phyloP scores from a whole-genome alignment of 345 rosid species.

The Eutrema japonicum region DNA sequence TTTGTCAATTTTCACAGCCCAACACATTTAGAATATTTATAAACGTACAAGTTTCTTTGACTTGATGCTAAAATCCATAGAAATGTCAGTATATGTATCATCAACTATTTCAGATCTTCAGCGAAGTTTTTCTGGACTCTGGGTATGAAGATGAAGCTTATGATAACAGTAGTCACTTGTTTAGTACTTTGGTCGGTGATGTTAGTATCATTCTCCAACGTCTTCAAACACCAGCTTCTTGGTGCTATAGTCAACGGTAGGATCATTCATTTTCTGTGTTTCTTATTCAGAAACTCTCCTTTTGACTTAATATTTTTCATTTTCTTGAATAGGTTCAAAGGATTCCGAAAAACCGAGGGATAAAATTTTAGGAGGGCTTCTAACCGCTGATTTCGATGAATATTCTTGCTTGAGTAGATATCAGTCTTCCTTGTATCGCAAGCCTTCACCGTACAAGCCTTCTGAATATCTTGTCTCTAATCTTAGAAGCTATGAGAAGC shows the following conservation, averaged over 20 bases:
- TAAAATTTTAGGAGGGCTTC: conserved; percentile 44
- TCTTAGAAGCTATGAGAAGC: conserved; percentile 46
- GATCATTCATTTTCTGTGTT: conserved; percentile 6
- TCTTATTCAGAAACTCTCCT: neutral
- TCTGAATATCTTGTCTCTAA: conserved; percentile 43
- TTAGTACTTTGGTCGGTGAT: conserved; percentile 35
- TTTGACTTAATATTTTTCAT: neutral
- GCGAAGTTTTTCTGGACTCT: conserved; percentile 9
- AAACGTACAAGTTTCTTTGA: conserved; percentile 27
- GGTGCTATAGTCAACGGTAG: conserved; percentile 15
- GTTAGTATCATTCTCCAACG: conserved; percentile 28
- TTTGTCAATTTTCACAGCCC: conserved; percentile 18
- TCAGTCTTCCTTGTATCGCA: conserved; percentile 38
- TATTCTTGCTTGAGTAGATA: conserved; percentile 47
- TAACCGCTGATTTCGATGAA: conserved; percentile 39
- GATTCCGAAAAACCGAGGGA: conserved; percentile 15
- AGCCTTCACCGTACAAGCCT: conserved; percentile 35
- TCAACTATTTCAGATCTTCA: conserved; percentile 12
- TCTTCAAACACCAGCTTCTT: conserved; percentile 31
- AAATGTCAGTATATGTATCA: neutral
- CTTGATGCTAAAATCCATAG: conserved; percentile 9
- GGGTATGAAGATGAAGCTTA: conserved; percentile 34
- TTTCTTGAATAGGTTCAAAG: conserved; percentile 23
- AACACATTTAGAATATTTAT: conserved; percentile 22
- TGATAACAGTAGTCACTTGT: conserved; percentile 20